phyloP scores from a whole-genome alignment of 2,329 filamentous ascomycete species.

The Neophaeococcomyces aloes region DNA sequence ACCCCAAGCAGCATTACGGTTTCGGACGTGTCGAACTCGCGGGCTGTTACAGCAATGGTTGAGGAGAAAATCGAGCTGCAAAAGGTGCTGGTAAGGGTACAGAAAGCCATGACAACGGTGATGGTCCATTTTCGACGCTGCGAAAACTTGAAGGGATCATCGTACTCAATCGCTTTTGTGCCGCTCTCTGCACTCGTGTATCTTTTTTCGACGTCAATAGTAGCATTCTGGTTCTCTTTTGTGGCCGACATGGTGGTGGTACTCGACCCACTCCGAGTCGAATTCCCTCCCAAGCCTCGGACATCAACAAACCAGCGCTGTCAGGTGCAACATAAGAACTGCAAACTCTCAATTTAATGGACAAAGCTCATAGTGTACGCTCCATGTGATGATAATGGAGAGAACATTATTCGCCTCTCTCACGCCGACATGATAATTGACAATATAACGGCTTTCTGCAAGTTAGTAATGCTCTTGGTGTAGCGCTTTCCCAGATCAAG shows the following conservation, averaged over 20 bases:
- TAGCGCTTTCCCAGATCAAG: slow-evolving; percentile 37
- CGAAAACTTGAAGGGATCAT: slow-evolving; percentile 2
- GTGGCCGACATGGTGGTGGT: not conserved
- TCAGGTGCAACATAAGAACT: too few species aligned
- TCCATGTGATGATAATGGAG: too few species aligned
- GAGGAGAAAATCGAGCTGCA: slow-evolving; percentile 37
- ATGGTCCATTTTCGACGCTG: slow-evolving; percentile 30
- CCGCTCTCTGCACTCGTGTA: slow-evolving; percentile 26
- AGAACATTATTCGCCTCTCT: too few species aligned
- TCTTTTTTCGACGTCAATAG: slow-evolving; percentile 24
- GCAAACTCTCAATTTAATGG: too few species aligned
- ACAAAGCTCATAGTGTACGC: too few species aligned
- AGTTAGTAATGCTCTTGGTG: slow-evolving; percentile 27
- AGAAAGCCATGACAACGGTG: slow-evolving; percentile 30
- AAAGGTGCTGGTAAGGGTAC: slow-evolving; percentile 39
- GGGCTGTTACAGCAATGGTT: slow-evolving; percentile 29
- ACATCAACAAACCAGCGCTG: too few species aligned
- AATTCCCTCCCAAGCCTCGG: too few species aligned
- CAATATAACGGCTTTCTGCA: too few species aligned
- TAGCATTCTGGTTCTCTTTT: not conserved
- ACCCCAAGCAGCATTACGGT: slow-evolving; percentile 38
- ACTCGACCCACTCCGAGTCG: too few species aligned
- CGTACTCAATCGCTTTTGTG: not conserved
- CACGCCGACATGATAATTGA: too few species aligned
- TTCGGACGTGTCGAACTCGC: slow-evolving; percentile 34